phyloP scores from a whole-genome alignment of 495 filamentous ascomycete species.

The Lichenothelia convexa region DNA sequence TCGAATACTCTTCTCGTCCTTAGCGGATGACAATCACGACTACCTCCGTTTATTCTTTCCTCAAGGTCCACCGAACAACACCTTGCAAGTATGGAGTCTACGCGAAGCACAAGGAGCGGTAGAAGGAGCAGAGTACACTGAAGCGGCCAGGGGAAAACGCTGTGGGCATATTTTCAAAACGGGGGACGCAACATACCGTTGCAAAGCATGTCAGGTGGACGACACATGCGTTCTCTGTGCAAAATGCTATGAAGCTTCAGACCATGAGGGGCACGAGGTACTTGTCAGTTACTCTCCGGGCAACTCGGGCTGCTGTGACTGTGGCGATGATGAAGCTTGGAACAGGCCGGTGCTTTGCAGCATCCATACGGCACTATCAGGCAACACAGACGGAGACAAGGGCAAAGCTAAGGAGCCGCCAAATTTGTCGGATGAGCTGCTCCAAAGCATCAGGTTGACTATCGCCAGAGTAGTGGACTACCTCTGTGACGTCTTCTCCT shows the following conservation, averaged over 20 bases:
- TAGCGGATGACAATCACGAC: slow-evolving; percentile 53
- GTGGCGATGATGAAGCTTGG: slow-evolving; percentile 91
- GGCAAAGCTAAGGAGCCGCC: slow-evolving; percentile 44
- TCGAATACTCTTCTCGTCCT: slow-evolving; percentile 64
- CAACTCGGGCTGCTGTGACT: slow-evolving; percentile 92
- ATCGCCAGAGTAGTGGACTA: slow-evolving; percentile 77
- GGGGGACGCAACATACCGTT: slow-evolving; percentile 84
- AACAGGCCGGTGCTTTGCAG: slow-evolving; percentile 71
- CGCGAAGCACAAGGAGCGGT: slow-evolving; percentile 74
- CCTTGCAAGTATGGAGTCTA: slow-evolving; percentile 44
- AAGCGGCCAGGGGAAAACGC: slow-evolving; percentile 78
- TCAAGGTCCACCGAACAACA: slow-evolving; percentile 39
- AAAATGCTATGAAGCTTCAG: slow-evolving; percentile 76
- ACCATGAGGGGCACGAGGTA: slow-evolving; percentile 87
- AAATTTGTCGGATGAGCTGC: slow-evolving; percentile 50
- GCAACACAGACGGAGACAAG: slow-evolving; percentile 30
- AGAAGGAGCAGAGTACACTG: slow-evolving; percentile 88
- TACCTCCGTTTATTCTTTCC: slow-evolving; percentile 67
- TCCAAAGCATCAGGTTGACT: slow-evolving; percentile 60
- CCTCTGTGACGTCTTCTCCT: slow-evolving; percentile 91
- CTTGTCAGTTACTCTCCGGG: slow-evolving; percentile 68
- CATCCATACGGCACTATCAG: slow-evolving; percentile 55
- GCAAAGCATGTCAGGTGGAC: slow-evolving; percentile 77
- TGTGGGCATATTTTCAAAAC: slow-evolving; percentile 92
- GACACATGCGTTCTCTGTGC: slow-evolving; percentile 29